phyloP scores from a whole-genome alignment of 2,329 filamentous ascomycete species.

The Penicillium capsulatum region DNA sequence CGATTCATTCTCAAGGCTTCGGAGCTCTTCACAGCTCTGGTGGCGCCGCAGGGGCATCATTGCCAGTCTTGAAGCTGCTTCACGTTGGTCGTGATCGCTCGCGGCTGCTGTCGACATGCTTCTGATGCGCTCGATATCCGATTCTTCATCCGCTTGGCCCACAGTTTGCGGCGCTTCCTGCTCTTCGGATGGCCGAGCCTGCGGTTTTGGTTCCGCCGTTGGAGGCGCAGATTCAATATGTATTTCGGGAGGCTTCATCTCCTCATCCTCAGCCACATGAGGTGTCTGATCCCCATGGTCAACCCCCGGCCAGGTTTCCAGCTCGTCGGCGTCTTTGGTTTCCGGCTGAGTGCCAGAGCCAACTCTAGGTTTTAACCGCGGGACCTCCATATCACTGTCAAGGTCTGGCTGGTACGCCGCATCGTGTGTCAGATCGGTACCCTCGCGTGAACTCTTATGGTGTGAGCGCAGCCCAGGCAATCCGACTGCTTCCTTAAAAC shows the following conservation, averaged over 20 bases:
- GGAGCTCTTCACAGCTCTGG: conserved; percentile 35
- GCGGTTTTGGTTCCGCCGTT: conserved; percentile 16
- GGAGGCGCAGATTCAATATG: conserved; percentile 28
- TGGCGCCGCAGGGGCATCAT: conserved; percentile 35
- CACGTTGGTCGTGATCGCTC: conserved; percentile 22
- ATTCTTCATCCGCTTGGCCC: conserved; percentile 25
- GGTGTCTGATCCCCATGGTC: conserved; percentile 11
- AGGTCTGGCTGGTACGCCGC: conserved; percentile 24
- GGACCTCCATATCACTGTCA: conserved; percentile 29
- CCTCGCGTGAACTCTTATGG: conserved; percentile 37
- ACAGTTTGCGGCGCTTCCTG: conserved; percentile 8
- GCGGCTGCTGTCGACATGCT: not conserved
- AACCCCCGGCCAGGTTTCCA: conserved; percentile 13
- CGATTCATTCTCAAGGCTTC: conserved; percentile 13
- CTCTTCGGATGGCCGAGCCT: conserved; percentile 15
- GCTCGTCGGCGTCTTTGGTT: conserved; percentile 17
- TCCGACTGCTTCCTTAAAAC: conserved; percentile 81
- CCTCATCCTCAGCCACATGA: conserved; percentile 6
- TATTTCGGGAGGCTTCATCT: conserved; percentile 31
- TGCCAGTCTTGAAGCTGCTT: conserved; percentile 20
- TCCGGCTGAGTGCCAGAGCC: conserved; percentile 18
- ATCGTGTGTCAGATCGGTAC: conserved; percentile 28
- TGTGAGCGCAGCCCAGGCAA: conserved; percentile 39
- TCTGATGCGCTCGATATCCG: conserved; percentile 19
- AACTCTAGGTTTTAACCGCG: conserved; percentile 8